phyloP scores from a whole-genome alignment of 352 stramenopile genomes.

The Globisporangium mamillatum region DNA sequence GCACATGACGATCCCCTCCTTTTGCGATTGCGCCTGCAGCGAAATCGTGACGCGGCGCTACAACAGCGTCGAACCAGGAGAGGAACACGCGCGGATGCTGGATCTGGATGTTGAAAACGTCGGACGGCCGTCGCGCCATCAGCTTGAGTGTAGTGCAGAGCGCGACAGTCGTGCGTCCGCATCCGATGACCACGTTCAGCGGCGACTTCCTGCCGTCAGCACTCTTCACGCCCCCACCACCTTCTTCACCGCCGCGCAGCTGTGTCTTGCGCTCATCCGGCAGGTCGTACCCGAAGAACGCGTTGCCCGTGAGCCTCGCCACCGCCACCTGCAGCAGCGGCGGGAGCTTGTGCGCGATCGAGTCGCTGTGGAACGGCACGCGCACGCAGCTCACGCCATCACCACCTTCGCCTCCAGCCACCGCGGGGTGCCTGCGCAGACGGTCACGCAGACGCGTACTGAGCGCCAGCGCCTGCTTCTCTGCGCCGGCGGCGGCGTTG shows the following conservation, averaged over 20 bases:
- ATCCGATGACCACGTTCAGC: constrained; percentile 59
- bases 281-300: constrained; percentile 50
- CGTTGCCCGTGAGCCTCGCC: constrained; percentile 32
- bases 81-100: constrained; percentile 64
- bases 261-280: neutral
- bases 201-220: neutral
- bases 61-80: constrained; percentile 55
- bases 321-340: constrained; percentile 40
- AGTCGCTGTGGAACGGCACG: constrained; percentile 27
- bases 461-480: constrained; percentile 74
- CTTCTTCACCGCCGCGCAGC: neutral
- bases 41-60: constrained; percentile 63
- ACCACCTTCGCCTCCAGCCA: constrained; percentile 7
- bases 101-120: constrained; percentile 73
- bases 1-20: constrained; percentile 18
- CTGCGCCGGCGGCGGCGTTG: constrained; percentile 66
- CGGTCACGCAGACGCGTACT: constrained; percentile 31
- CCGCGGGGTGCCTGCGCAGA: neutral
- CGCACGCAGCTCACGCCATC: constrained; percentile 35
- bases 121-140: neutral
- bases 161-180: constrained; percentile 60
- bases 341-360: constrained; percentile 29
- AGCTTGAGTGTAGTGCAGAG: constrained; percentile 56
- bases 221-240: neutral
- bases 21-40: neutral